A percentile compares a stretch with the other conserved stretches of the same genome.
These are phyloP conservation scores for Umbilicus rupestris DNA, from an alignment of 164 flowering plant genomes.

Conservation along the genomic window DNA sequence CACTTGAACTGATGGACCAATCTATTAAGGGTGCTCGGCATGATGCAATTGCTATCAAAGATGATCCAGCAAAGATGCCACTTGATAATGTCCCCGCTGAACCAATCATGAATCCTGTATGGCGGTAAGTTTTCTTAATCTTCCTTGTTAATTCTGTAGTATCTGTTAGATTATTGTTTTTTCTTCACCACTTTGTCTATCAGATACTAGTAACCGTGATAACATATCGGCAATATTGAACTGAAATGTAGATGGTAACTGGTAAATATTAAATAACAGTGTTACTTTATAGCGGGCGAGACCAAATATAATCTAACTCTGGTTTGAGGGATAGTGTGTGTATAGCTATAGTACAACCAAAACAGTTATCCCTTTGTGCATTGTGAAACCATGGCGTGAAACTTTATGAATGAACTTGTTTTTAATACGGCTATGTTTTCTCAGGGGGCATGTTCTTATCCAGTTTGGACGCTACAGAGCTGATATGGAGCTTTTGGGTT, in stretches of 20 bases:
- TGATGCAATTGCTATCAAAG: background rate
- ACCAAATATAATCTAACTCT: no score
- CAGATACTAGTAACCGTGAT: background rate
- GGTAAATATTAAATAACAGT: no score
- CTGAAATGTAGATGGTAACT: no score
- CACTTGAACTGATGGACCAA: background rate
- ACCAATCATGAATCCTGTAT: constrained; percentile 8
- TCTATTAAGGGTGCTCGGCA: background rate
- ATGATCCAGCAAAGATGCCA: background rate
- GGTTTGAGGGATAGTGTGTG: no score
- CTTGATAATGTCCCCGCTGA: background rate
- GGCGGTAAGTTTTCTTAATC: constrained; percentile 7
- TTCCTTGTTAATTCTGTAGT: background rate
- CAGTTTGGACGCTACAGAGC: background rate
- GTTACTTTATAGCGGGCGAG: no score
- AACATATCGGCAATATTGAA: background rate
- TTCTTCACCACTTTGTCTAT: background rate
- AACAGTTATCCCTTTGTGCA: no score
- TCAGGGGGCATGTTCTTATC: constrained; percentile 22
- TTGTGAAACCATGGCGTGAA: no score
- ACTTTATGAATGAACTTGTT: no score
- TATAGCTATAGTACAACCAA: no score
- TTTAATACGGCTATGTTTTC: background rate
- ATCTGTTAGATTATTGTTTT: background rate
- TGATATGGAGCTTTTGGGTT: constrained; percentile 19